Conservation (phyloP, 1,284 basidiomycete species). For the Rhodotorula sp. region DNA sequence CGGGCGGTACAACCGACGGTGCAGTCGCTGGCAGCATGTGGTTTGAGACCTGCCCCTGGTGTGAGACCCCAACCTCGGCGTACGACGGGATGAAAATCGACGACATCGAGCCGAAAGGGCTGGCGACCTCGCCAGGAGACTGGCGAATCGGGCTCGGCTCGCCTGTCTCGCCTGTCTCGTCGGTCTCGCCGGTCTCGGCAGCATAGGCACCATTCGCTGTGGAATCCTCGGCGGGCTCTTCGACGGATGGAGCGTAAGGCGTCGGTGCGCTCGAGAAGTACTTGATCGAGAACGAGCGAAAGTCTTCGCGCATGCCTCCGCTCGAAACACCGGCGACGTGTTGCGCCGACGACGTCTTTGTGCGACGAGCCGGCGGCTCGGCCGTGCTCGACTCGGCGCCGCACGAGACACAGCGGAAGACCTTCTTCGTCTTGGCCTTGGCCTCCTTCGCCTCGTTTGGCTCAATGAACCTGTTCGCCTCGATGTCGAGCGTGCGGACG, state of each 20-base stretch:
- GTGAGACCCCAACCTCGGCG: too few species aligned
- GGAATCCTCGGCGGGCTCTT: too few species aligned
- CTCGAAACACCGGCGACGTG: neutral
- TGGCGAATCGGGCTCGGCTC: too few species aligned
- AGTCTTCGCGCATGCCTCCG: neutral
- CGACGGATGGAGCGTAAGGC: neutral
- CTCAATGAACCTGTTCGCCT: neutral
- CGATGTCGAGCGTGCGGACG: neutral
- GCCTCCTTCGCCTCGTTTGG: neutral
- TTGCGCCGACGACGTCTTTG: neutral
- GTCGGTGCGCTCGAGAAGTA: conserved; percentile 22
- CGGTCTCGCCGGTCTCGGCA: too few species aligned
- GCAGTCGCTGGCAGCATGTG: too few species aligned
- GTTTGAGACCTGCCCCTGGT: too few species aligned
- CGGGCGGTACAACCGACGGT: too few species aligned
- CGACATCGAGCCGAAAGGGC: too few species aligned
- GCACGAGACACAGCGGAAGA: conserved; percentile 19
- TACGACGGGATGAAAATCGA: neutral
- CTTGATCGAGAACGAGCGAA: conserved; percentile 25
- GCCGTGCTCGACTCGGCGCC: neutral
- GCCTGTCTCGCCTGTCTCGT: too few species aligned
- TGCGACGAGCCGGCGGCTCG: neutral
- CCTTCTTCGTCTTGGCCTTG: conserved; percentile 2
- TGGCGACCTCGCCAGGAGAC: too few species aligned
- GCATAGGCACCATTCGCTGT: too few species aligned